phyloP scores from a whole-genome alignment of 495 filamentous ascomycete genomes.

The Lasiosphaeris hirsuta region DNA sequence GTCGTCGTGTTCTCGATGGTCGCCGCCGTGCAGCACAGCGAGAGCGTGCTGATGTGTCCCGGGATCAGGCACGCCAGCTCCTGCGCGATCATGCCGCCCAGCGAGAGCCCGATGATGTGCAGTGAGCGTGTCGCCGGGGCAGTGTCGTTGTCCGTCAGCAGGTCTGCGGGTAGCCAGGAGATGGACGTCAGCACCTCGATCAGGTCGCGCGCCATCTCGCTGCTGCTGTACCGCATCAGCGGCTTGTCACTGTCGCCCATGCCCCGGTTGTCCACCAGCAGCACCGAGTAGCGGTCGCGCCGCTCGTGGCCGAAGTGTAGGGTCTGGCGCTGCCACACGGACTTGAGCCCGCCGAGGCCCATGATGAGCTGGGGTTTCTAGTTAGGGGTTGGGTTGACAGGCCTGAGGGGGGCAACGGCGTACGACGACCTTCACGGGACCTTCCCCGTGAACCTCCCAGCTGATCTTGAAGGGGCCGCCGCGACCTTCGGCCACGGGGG shows the following conservation, averaged over 20 bases:
- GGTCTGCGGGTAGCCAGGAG: constrained; percentile 55
- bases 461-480: constrained; percentile 68
- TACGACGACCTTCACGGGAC: constrained; percentile 68
- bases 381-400: constrained; percentile 16
- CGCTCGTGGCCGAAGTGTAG: constrained; percentile 72
- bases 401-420: constrained; percentile 32
- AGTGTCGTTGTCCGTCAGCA: not conserved
- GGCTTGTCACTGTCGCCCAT: constrained; percentile 78
- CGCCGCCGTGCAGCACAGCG: constrained; percentile 70
- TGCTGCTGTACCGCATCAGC: constrained; percentile 63
- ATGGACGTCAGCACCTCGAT: constrained; percentile 66
- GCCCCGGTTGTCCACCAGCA: constrained; percentile 77
- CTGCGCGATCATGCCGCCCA: constrained; percentile 89
- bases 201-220: constrained; percentile 71
- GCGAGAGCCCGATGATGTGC: constrained; percentile 69
- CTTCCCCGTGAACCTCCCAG: constrained; percentile 77
- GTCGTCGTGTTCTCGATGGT: constrained; percentile 59
- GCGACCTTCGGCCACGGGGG: constrained; percentile 59
- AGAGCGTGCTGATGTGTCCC: constrained; percentile 58
- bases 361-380: constrained; percentile 52
- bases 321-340: constrained; percentile 72
- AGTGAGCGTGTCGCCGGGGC: constrained; percentile 42
- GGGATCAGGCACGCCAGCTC: constrained; percentile 67
- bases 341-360: constrained; percentile 60
- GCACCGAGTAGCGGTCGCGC: constrained; percentile 60